phyloP scores from a whole-genome alignment of 768 basidiomycete species.

The Lyophyllum decastes region DNA sequence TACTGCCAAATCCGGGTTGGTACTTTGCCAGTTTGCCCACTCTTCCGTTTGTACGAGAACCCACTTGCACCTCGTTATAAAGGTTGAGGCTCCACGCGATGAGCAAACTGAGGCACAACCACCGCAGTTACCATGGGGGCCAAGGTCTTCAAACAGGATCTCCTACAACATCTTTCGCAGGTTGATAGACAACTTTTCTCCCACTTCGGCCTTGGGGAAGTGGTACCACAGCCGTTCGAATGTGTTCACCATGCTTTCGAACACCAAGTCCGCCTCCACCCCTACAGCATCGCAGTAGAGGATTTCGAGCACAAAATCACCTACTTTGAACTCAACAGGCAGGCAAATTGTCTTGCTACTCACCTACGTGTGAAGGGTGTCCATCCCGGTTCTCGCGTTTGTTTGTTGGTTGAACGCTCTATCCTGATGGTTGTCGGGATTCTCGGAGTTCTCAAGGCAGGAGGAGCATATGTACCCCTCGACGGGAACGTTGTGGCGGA shows the following conservation, averaged over 20 bases:
- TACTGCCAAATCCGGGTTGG: neutral
- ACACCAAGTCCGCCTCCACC: conserved; percentile 37
- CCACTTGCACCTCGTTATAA: neutral
- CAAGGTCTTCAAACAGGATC: conserved; percentile 10
- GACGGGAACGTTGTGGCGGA: conserved; percentile 60
- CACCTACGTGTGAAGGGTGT: conserved; percentile 45
- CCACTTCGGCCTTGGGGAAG: conserved; percentile 45
- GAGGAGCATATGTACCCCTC: conserved; percentile 57
- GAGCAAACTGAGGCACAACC: neutral
- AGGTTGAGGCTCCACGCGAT: neutral
- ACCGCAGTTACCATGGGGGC: neutral
- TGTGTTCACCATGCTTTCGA: conserved; percentile 61
- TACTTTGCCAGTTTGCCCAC: neutral
- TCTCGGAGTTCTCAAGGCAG: conserved; percentile 56
- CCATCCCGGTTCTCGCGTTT: conserved; percentile 48
- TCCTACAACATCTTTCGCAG: conserved; percentile 29
- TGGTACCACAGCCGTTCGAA: conserved; percentile 38
- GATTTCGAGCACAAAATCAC: conserved; percentile 48
- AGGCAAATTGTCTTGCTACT: conserved; percentile 45
- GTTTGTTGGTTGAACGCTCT: conserved; percentile 53
- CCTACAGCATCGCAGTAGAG: conserved; percentile 45
- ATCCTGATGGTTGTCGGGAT: conserved; percentile 56
- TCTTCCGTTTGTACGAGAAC: neutral
- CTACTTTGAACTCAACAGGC: conserved; percentile 49
- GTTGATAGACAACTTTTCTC: conserved; percentile 45